phyloP scores from a whole-genome alignment of 768 basidiomycete species.

The Serendipita vermifera region DNA sequence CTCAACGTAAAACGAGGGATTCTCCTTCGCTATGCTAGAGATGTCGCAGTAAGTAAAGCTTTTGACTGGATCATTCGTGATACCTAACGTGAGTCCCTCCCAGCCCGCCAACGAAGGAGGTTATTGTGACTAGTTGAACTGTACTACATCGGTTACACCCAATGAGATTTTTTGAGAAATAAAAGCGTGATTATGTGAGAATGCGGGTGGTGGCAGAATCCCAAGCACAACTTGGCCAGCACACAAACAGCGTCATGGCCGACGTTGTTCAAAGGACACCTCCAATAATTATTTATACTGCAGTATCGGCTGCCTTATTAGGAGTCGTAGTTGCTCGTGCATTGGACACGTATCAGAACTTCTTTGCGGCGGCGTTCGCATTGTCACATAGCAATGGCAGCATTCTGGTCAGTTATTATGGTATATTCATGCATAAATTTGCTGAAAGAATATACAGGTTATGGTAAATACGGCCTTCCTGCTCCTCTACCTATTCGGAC shows the following conservation, averaged over 20 bases:
- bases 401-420: constrained; percentile 50
- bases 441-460: constrained; percentile 37
- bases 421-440: background rate
- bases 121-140: constrained; percentile 48
- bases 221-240: constrained; percentile 7
- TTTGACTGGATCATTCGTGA: background rate
- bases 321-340: constrained; percentile 8
- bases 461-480: constrained; percentile 84
- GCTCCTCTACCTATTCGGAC: constrained; percentile 59
- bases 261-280: background rate
- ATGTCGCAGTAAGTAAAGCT: constrained; percentile 62
- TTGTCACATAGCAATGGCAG: constrained; percentile 91
- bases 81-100: constrained; percentile 7
- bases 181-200: too few species aligned
- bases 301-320: background rate
- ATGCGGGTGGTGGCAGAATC: too few species aligned
- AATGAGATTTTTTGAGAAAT: too few species aligned
- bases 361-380: constrained; percentile 86
- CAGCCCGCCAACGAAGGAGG: constrained; percentile 75
- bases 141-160: background rate
- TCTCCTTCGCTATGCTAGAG: constrained; percentile 67
- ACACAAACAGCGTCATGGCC: constrained; percentile 4
- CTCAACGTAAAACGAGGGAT: constrained; percentile 63
- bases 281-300: constrained; percentile 4
- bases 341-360: constrained; percentile 38